A percentile compares a stretch with the other conserved stretches of the same genome.
Evolutionary conservation across 73 alveolate species (phyloP).

Genomic region (Paramecium biaurelia): DNA sequence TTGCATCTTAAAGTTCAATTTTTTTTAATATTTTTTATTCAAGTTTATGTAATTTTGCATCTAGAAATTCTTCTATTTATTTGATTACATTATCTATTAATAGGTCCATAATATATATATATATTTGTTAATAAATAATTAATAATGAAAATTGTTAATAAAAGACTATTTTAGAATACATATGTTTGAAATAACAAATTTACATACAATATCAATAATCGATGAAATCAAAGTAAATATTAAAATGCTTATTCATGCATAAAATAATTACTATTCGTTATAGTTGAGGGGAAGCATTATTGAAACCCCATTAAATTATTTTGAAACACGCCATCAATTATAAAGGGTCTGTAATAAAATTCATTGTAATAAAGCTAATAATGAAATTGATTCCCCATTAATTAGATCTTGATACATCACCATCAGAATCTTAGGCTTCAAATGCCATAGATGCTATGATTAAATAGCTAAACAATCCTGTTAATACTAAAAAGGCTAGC

Average conservation of each 20-base stretch:
- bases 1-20: neutral
- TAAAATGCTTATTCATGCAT: neutral
- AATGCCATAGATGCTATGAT: neutral
- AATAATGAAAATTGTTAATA: neutral
- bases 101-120: neutral
- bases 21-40: neutral
- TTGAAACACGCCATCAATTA: neutral
- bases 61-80: neutral
- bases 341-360: neutral
- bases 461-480: neutral
- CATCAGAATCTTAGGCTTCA: neutral
- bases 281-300: neutral
- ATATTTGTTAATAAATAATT: neutral
- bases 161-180: neutral
- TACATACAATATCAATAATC: neutral
- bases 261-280: neutral
- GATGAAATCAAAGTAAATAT: neutral
- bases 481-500: neutral
- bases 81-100: neutral
- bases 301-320: neutral
- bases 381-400: constrained; percentile 28
- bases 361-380: neutral
- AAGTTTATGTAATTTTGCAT: neutral
- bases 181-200: neutral
- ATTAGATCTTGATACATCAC: constrained; percentile 30